Base-by-base conservation (phyloP, 2,329 filamentous ascomycete genomes). In the Aspergillus viridinutans region DNA sequence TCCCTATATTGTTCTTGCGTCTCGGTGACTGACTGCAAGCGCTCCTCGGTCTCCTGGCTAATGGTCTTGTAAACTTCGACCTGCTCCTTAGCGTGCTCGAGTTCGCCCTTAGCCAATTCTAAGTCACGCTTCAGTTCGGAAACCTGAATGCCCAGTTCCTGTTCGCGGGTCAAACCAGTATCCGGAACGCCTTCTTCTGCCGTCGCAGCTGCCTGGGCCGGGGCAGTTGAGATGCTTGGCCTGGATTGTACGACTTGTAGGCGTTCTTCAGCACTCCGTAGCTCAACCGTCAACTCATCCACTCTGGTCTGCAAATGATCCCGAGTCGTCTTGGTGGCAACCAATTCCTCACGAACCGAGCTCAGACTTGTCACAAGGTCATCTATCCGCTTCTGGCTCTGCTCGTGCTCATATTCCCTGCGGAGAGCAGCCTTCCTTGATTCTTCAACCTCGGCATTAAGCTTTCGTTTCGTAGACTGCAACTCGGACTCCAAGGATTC, bases 231-330 rank as follows among this genome's bases (percentile, higher is more conserved):
- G 1, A 87, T 81, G 0, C 86, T 90, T 4, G 89, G 88, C 56
- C 88, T 85, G n/a, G 90, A 88, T 63, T 94, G 90, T 55, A 97
- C 80, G 29, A 92, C 84, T 63, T 90, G 87, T 5, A 90, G 83
- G 52, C 92, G 89, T 73, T 97, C 94, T 72, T 97, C 92, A 0
- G 92, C 91, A 67, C 89, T 92, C 64, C 89, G 89, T 26, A 97
- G 80, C 70, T 97, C 91, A 56, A 95, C 89, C 26, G 88, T 89
- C 54, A 99, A 78, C 75, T 97, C 93, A 63, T 96, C 90, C 3
- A 96, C 90, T 56, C 92, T 85, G 35, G 87, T 85, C 72, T 97
- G 92, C 1, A 99, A 81, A 71, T 97, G 90, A 71, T 97, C 93
- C 50, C 89, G 86, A 49, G 86, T 90, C 1, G 93, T 96, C 80